These are phyloP conservation scores for Stephania japonica DNA, from an alignment of 164 flowering plant species.

Conservation along the genomic window DNA sequence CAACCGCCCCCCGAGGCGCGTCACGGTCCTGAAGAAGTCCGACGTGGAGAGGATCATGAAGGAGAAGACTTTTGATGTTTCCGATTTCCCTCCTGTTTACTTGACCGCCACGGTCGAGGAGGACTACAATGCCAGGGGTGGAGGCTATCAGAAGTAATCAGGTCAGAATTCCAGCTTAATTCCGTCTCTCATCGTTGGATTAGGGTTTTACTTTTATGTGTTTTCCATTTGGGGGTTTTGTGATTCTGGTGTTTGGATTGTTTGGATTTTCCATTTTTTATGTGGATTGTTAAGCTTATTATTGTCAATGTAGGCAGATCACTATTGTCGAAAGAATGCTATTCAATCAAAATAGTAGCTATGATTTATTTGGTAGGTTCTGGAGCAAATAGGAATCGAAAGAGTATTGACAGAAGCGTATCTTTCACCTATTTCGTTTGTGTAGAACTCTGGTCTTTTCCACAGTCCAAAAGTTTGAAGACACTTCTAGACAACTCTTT, in stretches of 20 bases:
- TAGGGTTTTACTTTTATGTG: neutral
- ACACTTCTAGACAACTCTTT: too few species aligned
- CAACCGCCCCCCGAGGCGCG: slow-evolving; percentile 65
- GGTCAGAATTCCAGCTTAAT: slow-evolving; percentile 14
- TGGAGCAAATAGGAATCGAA: too few species aligned
- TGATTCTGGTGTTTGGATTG: neutral
- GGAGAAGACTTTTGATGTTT: slow-evolving; percentile 46
- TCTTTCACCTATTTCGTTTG: neutral
- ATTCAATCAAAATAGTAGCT: too few species aligned
- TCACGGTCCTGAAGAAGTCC: slow-evolving; percentile 54
- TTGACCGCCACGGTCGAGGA: slow-evolving; percentile 49
- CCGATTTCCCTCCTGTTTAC: slow-evolving; percentile 60
- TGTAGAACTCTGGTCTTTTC: too few species aligned
- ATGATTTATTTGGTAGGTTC: too few species aligned
- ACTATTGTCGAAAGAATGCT: too few species aligned
- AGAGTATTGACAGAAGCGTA: neutral
- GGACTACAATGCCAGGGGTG: slow-evolving; percentile 58
- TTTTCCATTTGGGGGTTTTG: neutral
- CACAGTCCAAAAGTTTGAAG: too few species aligned
- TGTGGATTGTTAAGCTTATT: too few species aligned
- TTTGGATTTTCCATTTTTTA: neutral
- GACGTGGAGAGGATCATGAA: slow-evolving; percentile 62
- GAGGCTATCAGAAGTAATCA: slow-evolving; percentile 61
- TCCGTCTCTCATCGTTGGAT: neutral
- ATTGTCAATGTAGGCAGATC: too few species aligned